phyloP scores from a whole-genome alignment of 2,329 filamentous ascomycete genomes.

The Aspergillus quadrilineatus region DNA sequence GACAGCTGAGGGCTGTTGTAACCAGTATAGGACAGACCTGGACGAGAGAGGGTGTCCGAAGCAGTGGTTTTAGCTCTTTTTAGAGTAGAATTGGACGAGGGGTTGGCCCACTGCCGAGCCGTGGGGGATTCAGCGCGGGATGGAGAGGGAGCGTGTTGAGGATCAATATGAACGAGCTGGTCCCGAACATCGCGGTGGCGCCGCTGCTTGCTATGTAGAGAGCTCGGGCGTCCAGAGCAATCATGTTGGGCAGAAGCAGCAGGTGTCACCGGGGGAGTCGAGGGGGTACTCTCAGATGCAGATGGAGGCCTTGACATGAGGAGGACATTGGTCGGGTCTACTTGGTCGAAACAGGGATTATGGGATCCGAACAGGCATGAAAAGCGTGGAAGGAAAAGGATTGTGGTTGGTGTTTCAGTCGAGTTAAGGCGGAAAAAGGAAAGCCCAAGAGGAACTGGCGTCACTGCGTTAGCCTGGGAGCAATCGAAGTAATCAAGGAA shows the following conservation, averaged over 20 bases:
- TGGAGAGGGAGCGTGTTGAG: constrained; percentile 29
- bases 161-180: constrained; percentile 31
- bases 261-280: constrained; percentile 48
- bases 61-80: constrained; percentile 39
- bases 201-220: constrained; percentile 32
- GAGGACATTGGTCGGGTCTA: constrained; percentile 49
- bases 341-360: constrained; percentile 24
- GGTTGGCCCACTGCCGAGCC: constrained; percentile 35
- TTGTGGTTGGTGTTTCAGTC: constrained; percentile 23
- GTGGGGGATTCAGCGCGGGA: constrained; percentile 40
- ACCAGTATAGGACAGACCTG: constrained; percentile 27
- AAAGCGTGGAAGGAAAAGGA: constrained; percentile 14
- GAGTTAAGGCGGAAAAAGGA: constrained; percentile 12
- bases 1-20: constrained; percentile 54
- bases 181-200: constrained; percentile 36
- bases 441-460: constrained; percentile 24
- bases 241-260: constrained; percentile 40
- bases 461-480: constrained; percentile 22
- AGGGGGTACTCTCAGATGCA: constrained; percentile 42
- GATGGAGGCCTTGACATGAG: constrained; percentile 51
- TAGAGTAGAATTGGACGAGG: constrained; percentile 30
- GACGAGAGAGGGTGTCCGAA: constrained; percentile 27
- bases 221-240: constrained; percentile 32
- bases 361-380: constrained; percentile 16
- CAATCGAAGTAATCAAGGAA: constrained; percentile 19